phyloP scores from a whole-genome alignment of 2,329 filamentous ascomycete genomes.

The Periconia digitata region DNA sequence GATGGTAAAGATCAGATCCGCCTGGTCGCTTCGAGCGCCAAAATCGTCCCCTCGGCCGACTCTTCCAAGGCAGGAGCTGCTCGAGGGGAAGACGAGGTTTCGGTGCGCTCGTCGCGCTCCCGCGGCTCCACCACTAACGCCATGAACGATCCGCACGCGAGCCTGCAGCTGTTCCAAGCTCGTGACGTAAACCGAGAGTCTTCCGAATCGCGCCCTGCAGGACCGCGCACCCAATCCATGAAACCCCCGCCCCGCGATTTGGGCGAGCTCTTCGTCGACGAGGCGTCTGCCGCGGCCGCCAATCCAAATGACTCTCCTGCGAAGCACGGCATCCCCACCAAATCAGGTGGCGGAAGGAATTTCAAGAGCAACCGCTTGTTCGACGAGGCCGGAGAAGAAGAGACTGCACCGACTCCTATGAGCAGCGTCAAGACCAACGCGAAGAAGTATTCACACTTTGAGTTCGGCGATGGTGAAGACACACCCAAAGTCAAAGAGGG shows the following conservation, averaged over 20 bases:
- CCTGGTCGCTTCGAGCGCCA: constrained; percentile 64
- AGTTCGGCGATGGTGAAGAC: constrained; percentile 68
- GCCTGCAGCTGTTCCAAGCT: constrained; percentile 73
- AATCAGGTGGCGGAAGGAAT: constrained; percentile 55
- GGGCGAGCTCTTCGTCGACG: constrained; percentile 68
- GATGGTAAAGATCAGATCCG: constrained; percentile 82
- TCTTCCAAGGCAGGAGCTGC: constrained; percentile 38
- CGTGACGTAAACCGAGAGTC: constrained; percentile 62
- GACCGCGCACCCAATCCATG: constrained; percentile 65
- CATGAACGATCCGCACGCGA: constrained; percentile 59
- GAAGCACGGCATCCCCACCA: constrained; percentile 44
- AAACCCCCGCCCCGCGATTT: constrained; percentile 69
- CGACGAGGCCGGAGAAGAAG: constrained; percentile 54
- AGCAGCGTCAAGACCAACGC: constrained; percentile 65
- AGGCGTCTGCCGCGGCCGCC: constrained; percentile 45
- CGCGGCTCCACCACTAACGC: constrained; percentile 38
- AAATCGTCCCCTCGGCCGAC: constrained; percentile 5
- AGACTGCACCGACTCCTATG: constrained; percentile 33
- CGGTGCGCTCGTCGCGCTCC: constrained; percentile 40
- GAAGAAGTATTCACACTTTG: constrained; percentile 83
- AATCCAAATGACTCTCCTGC: constrained; percentile 26
- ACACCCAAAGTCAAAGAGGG: constrained; percentile 34
- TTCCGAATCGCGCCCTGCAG: constrained; percentile 54
- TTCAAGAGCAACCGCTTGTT: constrained; percentile 59
- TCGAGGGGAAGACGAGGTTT: constrained; percentile 33